Evolutionary conservation across 208 protist genomes (phyloP).

Genomic region (Acanthamoeba royreba): DNA sequence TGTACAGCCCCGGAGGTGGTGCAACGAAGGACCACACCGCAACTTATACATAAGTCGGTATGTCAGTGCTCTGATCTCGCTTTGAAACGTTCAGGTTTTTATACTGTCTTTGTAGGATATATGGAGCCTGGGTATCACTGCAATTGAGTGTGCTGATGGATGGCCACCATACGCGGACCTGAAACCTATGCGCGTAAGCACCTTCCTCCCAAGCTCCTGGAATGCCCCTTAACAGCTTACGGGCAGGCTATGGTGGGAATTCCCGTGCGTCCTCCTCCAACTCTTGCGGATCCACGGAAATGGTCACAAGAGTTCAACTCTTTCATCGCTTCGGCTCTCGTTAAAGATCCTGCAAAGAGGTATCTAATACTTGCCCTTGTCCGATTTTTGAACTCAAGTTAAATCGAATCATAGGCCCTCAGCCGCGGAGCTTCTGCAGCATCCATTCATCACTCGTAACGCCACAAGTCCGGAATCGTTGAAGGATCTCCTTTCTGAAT

Average conservation of each 20-base stretch:
- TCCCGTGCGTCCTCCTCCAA: constrained; percentile 3
- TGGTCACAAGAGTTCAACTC: constrained; percentile 39
- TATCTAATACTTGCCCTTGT: neutral
- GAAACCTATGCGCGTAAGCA: neutral
- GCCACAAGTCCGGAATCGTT: neutral
- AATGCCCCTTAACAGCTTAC: neutral
- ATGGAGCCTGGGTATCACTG: constrained; percentile 37
- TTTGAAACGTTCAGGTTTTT: too few species aligned
- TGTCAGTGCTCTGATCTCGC: neutral
- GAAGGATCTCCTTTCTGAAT: neutral
- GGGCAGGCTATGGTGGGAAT: neutral
- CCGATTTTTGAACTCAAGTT: too few species aligned
- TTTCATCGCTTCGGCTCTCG: neutral
- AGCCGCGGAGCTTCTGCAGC: neutral
- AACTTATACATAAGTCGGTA: neutral
- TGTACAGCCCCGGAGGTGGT: neutral
- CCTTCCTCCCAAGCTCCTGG: neutral
- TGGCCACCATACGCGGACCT: constrained; percentile 17
- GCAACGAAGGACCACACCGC: neutral
- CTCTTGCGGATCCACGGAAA: neutral
- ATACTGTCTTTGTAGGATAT: too few species aligned
- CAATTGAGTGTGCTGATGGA: constrained; percentile 33
- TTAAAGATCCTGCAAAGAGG: constrained; percentile 22
- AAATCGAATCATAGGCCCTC: too few species aligned
- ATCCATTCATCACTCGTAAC: neutral